Evolutionary conservation across 106 monocot species (phyloP).

Genomic region (Chionographis japonica): DNA sequence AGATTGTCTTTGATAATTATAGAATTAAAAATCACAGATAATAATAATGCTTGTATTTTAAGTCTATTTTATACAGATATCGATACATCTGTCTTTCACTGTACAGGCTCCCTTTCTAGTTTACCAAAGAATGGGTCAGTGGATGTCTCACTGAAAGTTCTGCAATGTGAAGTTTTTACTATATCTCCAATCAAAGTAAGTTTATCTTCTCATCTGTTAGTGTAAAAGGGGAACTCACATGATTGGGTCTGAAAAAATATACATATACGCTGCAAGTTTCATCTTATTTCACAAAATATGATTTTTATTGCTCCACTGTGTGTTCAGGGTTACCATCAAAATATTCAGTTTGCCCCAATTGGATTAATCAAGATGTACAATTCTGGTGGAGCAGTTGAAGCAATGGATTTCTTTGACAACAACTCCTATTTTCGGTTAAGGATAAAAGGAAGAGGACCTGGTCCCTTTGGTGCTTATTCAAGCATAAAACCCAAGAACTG

Average conservation of each 20-base stretch:
- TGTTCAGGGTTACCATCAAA: constrained; percentile 14
- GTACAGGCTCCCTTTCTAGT: constrained; percentile 27
- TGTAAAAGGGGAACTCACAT: background rate
- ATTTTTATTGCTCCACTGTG: background rate
- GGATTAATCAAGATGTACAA: constrained; percentile 47
- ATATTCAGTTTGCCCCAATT: constrained; percentile 39
- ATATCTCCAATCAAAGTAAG: constrained; percentile 42
- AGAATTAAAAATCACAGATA: too few relatives aligned
- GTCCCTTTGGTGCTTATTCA: constrained; percentile 41
- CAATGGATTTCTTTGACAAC: background rate
- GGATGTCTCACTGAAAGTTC: constrained; percentile 28
- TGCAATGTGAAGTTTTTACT: constrained; percentile 42
- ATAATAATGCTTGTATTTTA: too few relatives aligned
- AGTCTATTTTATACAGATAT: background rate
- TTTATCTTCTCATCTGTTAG: background rate
- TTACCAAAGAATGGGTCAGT: constrained; percentile 27
- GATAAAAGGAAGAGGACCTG: constrained; percentile 35
- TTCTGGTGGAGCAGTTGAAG: constrained; percentile 43
- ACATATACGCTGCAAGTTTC: too few relatives aligned
- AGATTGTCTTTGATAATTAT: too few relatives aligned
- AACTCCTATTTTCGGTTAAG: constrained; percentile 4
- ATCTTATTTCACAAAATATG: too few relatives aligned
- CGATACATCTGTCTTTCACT: background rate
- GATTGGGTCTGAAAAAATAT: too few relatives aligned
- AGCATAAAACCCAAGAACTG: constrained; percentile 26